Evolutionary conservation across 2,329 filamentous ascomycete species (phyloP).

Genomic region (Metarhizium rileyi): DNA sequence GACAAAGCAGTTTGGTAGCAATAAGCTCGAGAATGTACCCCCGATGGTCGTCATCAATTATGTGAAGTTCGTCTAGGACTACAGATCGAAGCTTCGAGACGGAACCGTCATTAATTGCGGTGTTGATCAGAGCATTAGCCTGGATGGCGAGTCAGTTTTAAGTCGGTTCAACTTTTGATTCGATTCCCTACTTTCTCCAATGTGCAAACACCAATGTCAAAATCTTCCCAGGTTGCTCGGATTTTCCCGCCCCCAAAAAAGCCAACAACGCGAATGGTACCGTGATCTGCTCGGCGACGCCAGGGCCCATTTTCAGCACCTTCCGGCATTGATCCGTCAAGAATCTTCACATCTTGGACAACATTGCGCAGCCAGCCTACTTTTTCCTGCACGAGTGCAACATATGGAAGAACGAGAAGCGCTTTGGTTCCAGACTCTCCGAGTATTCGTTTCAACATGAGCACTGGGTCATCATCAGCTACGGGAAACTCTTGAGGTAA

Average conservation of each 20-base stretch:
- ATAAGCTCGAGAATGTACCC: conserved; percentile 69
- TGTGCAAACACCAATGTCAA: conserved; percentile 70
- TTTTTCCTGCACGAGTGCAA: conserved; percentile 73
- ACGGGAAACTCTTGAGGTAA: not conserved
- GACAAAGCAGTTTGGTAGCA: conserved; percentile 60
- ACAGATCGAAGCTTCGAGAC: conserved; percentile 56
- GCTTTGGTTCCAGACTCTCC: conserved; percentile 55
- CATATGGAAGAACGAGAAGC: conserved; percentile 65
- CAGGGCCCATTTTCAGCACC: conserved; percentile 34
- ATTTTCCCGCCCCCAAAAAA: conserved; percentile 68
- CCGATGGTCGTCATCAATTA: conserved; percentile 67
- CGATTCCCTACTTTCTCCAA: conserved; percentile 52
- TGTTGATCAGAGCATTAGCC: conserved; percentile 67
- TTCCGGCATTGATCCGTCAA: conserved; percentile 19
- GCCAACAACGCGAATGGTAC: conserved; percentile 54
- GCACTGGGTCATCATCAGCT: conserved; percentile 29
- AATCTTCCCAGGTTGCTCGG: conserved; percentile 58
- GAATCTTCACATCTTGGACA: conserved; percentile 38
- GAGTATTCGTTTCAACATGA: conserved; percentile 65
- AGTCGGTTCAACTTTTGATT: not conserved
- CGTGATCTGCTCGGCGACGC: conserved; percentile 45
- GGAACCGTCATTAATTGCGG: conserved; percentile 60
- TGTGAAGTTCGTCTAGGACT: conserved; percentile 72
- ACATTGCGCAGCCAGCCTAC: conserved; percentile 61
- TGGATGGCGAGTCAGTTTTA: conserved; percentile 21